Evolutionary conservation across 441 rosid species (phyloP).

Genomic region (Croton laevigatus): DNA sequence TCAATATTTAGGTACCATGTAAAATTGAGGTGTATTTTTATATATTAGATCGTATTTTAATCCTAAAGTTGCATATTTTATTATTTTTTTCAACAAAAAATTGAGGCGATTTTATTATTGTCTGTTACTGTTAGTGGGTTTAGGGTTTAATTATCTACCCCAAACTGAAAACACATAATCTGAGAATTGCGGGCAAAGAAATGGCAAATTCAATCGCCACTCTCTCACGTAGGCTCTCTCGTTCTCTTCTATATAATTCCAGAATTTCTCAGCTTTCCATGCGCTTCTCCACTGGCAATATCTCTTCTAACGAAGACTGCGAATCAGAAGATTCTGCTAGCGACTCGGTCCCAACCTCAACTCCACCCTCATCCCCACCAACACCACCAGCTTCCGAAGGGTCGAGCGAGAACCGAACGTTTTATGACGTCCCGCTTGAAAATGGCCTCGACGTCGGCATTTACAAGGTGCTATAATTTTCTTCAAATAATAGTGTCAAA

Average conservation of each 20-base stretch:
- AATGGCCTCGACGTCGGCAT: constrained; percentile 76
- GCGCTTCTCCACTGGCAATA: constrained; percentile 43
- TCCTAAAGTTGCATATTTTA: not conserved
- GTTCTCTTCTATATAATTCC: constrained; percentile 41
- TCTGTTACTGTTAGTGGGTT: no score
- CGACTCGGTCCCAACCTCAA: constrained; percentile 24
- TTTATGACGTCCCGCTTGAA: constrained; percentile 55
- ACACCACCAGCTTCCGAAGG: constrained; percentile 20
- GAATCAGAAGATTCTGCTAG: constrained; percentile 31
- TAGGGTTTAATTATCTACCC: constrained; percentile 21
- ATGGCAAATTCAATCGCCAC: constrained; percentile 41
- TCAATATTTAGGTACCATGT: no score
- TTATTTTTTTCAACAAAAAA: no score
- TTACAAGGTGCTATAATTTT: constrained; percentile 52
- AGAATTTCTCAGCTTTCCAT: constrained; percentile 30
- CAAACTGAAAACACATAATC: not conserved
- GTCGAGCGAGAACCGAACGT: constrained; percentile 25
- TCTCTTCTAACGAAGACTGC: constrained; percentile 31
- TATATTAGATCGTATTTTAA: no score
- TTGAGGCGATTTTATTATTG: no score
- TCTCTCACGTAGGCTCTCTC: constrained; percentile 43
- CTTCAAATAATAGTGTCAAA: not conserved
- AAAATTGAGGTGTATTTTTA: no score
- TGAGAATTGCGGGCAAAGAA: not conserved
- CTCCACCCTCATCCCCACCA: constrained; percentile 9